Conservation (phyloP, 352 stramenopile genomes). For the Aphanomyces stellatus region DNA sequence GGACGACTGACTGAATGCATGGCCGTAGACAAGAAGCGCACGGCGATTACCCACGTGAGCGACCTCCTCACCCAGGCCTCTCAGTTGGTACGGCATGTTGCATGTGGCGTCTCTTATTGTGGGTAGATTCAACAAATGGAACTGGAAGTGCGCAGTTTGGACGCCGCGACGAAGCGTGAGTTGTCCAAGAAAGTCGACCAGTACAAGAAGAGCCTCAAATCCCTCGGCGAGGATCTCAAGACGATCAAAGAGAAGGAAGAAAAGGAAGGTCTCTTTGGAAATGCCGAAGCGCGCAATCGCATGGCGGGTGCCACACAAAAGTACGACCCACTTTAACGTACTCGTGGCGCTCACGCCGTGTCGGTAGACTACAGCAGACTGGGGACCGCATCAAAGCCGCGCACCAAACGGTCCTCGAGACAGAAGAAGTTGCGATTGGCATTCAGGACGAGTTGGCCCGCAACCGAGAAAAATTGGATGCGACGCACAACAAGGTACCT, state of each 20-base stretch:
- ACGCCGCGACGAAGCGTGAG: slow-evolving; percentile 66
- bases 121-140: slow-evolving; percentile 83
- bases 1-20: no score
- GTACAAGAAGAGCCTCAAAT: slow-evolving; percentile 85
- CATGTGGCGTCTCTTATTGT: background rate
- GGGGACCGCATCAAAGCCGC: slow-evolving; percentile 71
- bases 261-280: slow-evolving; percentile 73
- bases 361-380: slow-evolving; percentile 71
- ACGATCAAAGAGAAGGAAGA: slow-evolving; percentile 78
- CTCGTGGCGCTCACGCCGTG: no score
- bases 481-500: slow-evolving; percentile 54
- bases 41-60: slow-evolving; percentile 69
- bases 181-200: slow-evolving; percentile 84
- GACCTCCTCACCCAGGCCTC: slow-evolving; percentile 73
- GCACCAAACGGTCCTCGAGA: slow-evolving; percentile 72
- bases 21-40: slow-evolving; percentile 72
- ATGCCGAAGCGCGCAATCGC: slow-evolving; percentile 53
- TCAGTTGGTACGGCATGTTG: slow-evolving; percentile 47
- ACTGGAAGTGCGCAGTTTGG: slow-evolving; percentile 76
- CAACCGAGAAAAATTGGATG: slow-evolving; percentile 81
- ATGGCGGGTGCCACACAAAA: slow-evolving; percentile 79
- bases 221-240: slow-evolving; percentile 69
- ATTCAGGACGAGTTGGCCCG: slow-evolving; percentile 76
- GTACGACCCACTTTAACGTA: slow-evolving; percentile 32
- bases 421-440: slow-evolving; percentile 68